Conservation (phyloP, 2,329 filamentous ascomycete species). For the Aspergillus flavus region DNA sequence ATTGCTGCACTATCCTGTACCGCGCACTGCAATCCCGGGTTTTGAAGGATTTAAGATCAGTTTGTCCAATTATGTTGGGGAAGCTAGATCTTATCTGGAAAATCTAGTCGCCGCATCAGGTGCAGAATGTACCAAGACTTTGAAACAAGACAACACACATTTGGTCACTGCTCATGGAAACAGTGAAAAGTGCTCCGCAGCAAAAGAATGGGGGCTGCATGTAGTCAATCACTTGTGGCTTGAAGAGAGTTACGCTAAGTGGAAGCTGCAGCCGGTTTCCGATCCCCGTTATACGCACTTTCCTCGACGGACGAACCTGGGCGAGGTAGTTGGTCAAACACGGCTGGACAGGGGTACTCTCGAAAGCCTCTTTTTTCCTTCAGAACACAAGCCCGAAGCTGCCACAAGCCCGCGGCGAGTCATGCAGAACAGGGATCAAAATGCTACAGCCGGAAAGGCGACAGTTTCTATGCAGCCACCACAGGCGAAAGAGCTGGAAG, state of each 20-base stretch:
- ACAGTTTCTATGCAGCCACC: constrained; percentile 25
- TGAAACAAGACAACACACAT: constrained; percentile 95
- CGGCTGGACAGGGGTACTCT: constrained; percentile 72
- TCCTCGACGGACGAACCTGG: constrained; percentile 83
- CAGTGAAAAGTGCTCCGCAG: constrained; percentile 92
- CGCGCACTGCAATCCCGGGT: constrained; percentile 73
- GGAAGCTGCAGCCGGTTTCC: constrained; percentile 72
- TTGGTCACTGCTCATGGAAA: constrained; percentile 85
- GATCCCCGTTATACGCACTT: constrained; percentile 82
- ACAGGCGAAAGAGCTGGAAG: constrained; percentile 23
- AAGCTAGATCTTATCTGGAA: constrained; percentile 89
- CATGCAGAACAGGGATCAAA: constrained; percentile 43
- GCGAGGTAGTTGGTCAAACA: constrained; percentile 90
- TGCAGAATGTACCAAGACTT: constrained; percentile 88
- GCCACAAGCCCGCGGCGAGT: constrained; percentile 24
- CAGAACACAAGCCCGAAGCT: constrained; percentile 27
- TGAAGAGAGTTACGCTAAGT: constrained; percentile 94
- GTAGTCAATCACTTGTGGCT: constrained; percentile 96
- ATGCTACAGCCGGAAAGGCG: constrained; percentile 24
- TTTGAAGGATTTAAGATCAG: constrained; percentile 80
- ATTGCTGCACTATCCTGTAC: constrained; percentile 86
- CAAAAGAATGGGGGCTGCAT: constrained; percentile 86
- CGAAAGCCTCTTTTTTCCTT: constrained; percentile 68
- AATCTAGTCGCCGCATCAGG: constrained; percentile 84
- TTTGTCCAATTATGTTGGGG: constrained; percentile 93